phyloP scores from a whole-genome alignment of 805 yeast genomes.

The Zygosaccharomyces siamensis region DNA sequence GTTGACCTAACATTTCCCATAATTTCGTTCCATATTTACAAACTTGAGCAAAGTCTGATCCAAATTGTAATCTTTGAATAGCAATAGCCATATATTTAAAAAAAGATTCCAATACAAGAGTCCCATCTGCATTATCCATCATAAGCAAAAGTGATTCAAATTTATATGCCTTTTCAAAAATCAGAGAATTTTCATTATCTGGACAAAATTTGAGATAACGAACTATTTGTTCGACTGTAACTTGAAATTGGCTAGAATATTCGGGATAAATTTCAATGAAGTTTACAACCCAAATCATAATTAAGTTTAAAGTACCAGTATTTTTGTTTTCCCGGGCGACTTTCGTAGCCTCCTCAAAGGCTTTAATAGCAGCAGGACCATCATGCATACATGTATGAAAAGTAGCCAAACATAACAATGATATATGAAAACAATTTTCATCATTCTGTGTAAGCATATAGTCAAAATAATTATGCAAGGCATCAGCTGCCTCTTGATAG shows the following conservation, averaged over 20 bases:
- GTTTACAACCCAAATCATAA: slow-evolving; percentile 69
- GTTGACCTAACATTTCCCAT: slow-evolving; percentile 25
- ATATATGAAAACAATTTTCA: slow-evolving; percentile 67
- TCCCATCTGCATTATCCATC: slow-evolving; percentile 46
- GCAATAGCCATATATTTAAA: slow-evolving; percentile 53
- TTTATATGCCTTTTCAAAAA: slow-evolving; percentile 55
- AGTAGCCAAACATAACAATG: slow-evolving; percentile 65
- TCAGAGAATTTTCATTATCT: slow-evolving; percentile 24
- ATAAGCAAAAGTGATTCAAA: slow-evolving; percentile 56
- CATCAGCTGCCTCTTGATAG: slow-evolving; percentile 41
- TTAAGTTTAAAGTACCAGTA: slow-evolving; percentile 60
- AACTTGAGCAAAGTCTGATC: slow-evolving; percentile 24
- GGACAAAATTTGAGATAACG: slow-evolving; percentile 43
- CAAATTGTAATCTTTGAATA: slow-evolving; percentile 38
- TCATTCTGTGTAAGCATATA: slow-evolving; percentile 66
- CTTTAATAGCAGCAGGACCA: slow-evolving; percentile 62
- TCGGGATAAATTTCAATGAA: slow-evolving; percentile 66
- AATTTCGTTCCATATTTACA: slow-evolving; percentile 14
- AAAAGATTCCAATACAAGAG: slow-evolving; percentile 48
- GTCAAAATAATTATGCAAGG: slow-evolving; percentile 61
- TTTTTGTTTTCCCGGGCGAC: slow-evolving; percentile 87
- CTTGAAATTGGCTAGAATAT: slow-evolving; percentile 45
- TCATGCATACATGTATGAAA: slow-evolving; percentile 66
- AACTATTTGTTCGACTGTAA: slow-evolving; percentile 60
- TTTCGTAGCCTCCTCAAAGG: slow-evolving; percentile 80